These are phyloP conservation scores for Drechslerella dactyloides DNA, from an alignment of 2,329 filamentous ascomycete genomes.

Conservation along the genomic window DNA sequence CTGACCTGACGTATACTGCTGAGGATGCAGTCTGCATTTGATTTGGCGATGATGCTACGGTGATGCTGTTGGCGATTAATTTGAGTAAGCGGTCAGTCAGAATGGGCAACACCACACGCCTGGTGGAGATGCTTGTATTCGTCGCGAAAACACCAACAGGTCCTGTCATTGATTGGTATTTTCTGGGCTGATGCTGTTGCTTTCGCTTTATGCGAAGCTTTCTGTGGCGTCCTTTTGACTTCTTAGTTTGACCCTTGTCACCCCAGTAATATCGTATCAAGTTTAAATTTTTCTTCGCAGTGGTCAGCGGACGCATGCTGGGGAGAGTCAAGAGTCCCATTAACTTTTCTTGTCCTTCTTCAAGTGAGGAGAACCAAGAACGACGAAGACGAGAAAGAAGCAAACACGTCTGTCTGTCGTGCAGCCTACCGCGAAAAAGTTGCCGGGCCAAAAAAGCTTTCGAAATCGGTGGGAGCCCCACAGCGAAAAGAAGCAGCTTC, in stretches of 20 bases:
- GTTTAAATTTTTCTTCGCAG: slow-evolving; percentile 13
- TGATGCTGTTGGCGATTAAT: background rate
- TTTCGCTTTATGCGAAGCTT: background rate
- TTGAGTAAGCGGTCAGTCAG: too few relatives aligned
- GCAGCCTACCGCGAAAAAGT: slow-evolving; percentile 30
- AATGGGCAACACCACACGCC: too few relatives aligned
- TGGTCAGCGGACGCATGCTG: slow-evolving; percentile 32
- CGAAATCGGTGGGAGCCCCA: slow-evolving; percentile 20
- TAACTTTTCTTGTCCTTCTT: slow-evolving; percentile 19
- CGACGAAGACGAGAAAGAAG: slow-evolving; percentile 4
- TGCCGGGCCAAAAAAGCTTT: slow-evolving; percentile 21
- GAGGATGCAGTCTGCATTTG: background rate
- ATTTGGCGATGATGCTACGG: slow-evolving; percentile 4
- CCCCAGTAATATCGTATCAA: background rate
- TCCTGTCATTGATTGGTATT: slow-evolving; percentile 7
- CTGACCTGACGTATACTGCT: background rate
- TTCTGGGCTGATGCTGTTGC: background rate
- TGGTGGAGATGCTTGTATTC: too few relatives aligned
- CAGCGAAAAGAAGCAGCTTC: slow-evolving; percentile 10
- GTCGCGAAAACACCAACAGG: too few relatives aligned
- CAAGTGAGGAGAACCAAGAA: too few relatives aligned
- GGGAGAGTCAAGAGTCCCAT: slow-evolving; percentile 33
- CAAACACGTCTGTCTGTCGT: slow-evolving; percentile 9
- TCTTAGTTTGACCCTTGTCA: slow-evolving; percentile 4
- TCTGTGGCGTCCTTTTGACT: slow-evolving; percentile 2